Conservation (phyloP, 2,329 filamentous ascomycete genomes). For the Atkinsonella texensis region DNA sequence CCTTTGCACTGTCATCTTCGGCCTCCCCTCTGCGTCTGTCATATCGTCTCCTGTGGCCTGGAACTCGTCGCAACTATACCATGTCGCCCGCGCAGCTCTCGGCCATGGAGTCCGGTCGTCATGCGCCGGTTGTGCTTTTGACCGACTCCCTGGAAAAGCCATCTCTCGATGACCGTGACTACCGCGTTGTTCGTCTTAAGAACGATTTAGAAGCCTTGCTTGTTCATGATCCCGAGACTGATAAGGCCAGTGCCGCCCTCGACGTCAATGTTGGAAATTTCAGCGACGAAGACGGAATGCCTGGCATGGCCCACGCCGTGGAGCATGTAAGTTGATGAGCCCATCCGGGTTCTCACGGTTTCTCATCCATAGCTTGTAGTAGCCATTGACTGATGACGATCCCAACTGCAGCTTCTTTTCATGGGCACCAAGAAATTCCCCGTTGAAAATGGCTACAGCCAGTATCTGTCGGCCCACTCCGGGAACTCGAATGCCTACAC, state of each 20-base stretch:
- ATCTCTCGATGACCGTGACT: conserved; percentile 72
- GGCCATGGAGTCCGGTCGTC: conserved; percentile 19
- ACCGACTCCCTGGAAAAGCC: conserved; percentile 72
- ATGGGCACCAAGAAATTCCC: conserved; percentile 99
- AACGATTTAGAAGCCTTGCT: conserved; percentile 86
- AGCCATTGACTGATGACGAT: conserved; percentile 7
- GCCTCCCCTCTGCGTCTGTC: background rate
- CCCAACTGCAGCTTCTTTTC: conserved; percentile 56
- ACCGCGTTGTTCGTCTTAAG: conserved; percentile 71
- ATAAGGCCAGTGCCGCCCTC: conserved; percentile 91
- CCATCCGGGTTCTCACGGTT: conserved; percentile 7
- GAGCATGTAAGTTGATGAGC: conserved; percentile 55
- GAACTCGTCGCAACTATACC: conserved; percentile 5
- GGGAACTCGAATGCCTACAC: conserved; percentile 95
- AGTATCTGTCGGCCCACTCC: conserved; percentile 81
- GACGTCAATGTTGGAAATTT: conserved; percentile 96
- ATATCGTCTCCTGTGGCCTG: conserved; percentile 1
- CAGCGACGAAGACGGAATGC: conserved; percentile 82
- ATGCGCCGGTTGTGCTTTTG: conserved; percentile 27
- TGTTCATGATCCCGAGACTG: conserved; percentile 87
- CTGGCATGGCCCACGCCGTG: conserved; percentile 89
- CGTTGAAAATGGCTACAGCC: conserved; percentile 87
- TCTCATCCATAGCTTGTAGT: conserved; percentile 2
- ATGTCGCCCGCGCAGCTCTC: conserved; percentile 23
- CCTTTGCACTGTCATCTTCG: background rate